Percentiles rank a stretch among this genome's conserved stretches.
phyloP scores from a whole-genome alignment of 1,284 basidiomycete genomes.

The Austropuccinia psidii region DNA sequence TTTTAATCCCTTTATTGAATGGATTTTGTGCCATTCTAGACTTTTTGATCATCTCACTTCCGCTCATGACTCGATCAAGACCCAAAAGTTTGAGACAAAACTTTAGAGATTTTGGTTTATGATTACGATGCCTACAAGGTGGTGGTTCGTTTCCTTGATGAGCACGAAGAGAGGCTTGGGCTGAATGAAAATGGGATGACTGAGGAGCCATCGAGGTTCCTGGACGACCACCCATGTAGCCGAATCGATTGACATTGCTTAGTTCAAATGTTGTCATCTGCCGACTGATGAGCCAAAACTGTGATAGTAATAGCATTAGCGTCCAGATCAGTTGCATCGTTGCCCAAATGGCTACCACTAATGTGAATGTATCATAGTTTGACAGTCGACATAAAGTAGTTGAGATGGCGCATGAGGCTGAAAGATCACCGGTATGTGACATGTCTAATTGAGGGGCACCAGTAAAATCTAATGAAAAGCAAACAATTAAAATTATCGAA shows the following conservation, averaged over 20 bases:
- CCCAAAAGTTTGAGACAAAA: slow-evolving; percentile 83
- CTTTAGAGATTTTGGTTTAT: slow-evolving; percentile 44
- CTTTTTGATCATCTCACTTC: slow-evolving; percentile 65
- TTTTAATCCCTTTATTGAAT: slow-evolving; percentile 73
- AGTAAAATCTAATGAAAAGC: slow-evolving; percentile 45
- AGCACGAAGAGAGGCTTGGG: slow-evolving; percentile 15
- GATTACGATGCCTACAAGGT: not conserved
- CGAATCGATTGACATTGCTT: slow-evolving; percentile 84
- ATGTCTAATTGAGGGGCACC: slow-evolving; percentile 49
- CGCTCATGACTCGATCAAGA: slow-evolving; percentile 84
- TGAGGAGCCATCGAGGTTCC: slow-evolving; percentile 15
- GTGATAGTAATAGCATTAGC: slow-evolving; percentile 69
- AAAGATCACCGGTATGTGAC: slow-evolving; percentile 51
- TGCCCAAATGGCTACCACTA: slow-evolving; percentile 72
- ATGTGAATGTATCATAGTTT: slow-evolving; percentile 67
- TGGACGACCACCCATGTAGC: slow-evolving; percentile 78
- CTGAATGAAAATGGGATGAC: slow-evolving; percentile 28
- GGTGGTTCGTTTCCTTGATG: not conserved
- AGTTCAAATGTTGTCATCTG: slow-evolving; percentile 98
- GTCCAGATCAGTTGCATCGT: slow-evolving; percentile 92
- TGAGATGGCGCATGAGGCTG: slow-evolving; percentile 61
- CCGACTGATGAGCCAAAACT: slow-evolving; percentile 80
- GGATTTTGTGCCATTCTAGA: slow-evolving; percentile 69
- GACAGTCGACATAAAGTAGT: slow-evolving; percentile 57
- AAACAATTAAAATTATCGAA: slow-evolving; percentile 50